These are phyloP conservation scores for Pharnaceum exiguum DNA, from an alignment of 148 eudicot genomes.

Conservation along the genomic window DNA sequence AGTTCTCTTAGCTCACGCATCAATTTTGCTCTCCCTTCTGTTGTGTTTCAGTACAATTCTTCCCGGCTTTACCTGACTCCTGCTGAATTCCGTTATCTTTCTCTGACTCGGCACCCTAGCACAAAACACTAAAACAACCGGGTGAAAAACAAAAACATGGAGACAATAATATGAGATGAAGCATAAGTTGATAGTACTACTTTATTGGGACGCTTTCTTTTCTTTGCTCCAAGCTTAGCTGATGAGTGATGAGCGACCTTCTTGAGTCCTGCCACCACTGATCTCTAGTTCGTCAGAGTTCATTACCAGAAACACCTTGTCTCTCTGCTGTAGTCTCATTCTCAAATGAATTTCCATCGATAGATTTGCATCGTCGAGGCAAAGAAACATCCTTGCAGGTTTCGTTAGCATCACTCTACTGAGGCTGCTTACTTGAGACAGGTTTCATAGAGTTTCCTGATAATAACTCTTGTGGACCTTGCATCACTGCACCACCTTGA, in stretches of 20 bases:
- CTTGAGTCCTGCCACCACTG: constrained; percentile 46
- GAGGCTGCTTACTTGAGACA: constrained; percentile 28
- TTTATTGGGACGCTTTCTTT: constrained; percentile 73
- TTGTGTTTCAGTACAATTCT: constrained; percentile 34
- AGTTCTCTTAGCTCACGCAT: too few relatives aligned
- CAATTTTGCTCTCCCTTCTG: constrained; percentile 44
- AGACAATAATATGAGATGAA: background rate
- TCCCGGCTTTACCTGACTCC: constrained; percentile 38
- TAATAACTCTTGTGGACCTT: constrained; percentile 39
- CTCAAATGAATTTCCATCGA: constrained; percentile 35
- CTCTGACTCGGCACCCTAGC: constrained; percentile 51
- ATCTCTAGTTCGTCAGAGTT: constrained; percentile 58
- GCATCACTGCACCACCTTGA: constrained; percentile 33
- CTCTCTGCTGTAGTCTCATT: constrained; percentile 34
- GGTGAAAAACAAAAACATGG: background rate
- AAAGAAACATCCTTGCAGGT: constrained; percentile 41
- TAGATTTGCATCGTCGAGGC: constrained; percentile 23
- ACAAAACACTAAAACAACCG: constrained; percentile 1
- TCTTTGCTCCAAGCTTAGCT: constrained; percentile 47
- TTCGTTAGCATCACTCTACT: constrained; percentile 31
- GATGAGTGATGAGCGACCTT: constrained; percentile 47
- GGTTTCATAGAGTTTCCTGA: constrained; percentile 29
- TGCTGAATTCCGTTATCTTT: constrained; percentile 38
- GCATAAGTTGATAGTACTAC: constrained; percentile 26
- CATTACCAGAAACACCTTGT: constrained; percentile 45